Evolutionary conservation across 345 rosid species (phyloP).

Genomic region (Camelina hispida): DNA sequence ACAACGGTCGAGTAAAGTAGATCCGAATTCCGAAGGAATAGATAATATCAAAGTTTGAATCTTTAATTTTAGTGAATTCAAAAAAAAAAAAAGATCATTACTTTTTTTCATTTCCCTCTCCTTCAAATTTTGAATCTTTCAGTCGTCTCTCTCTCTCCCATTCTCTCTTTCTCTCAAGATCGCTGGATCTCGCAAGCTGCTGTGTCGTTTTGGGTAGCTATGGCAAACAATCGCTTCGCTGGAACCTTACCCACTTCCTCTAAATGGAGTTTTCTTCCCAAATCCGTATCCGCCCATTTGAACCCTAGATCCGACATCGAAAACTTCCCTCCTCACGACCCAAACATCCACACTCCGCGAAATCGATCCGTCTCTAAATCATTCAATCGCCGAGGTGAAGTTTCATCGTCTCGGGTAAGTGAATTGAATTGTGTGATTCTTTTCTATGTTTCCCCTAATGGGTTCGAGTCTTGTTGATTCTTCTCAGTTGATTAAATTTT

Average conservation of each 20-base stretch:
- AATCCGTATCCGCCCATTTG: slow-evolving; percentile 61
- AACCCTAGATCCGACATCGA: slow-evolving; percentile 55
- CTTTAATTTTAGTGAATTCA: too few relatives aligned
- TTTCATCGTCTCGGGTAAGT: slow-evolving; percentile 33
- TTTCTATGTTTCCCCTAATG: too few relatives aligned
- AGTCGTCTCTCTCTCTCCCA: not conserved
- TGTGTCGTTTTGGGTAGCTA: slow-evolving; percentile 7
- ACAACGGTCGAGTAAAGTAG: slow-evolving; percentile 44
- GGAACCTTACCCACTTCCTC: slow-evolving; percentile 57
- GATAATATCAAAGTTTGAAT: slow-evolving; percentile 12
- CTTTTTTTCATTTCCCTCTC: slow-evolving; percentile 19
- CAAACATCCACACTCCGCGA: slow-evolving; percentile 50
- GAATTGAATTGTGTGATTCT: not conserved
- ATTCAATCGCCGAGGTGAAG: slow-evolving; percentile 28
- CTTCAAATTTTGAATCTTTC: slow-evolving; percentile 39
- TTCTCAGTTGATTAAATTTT: not conserved
- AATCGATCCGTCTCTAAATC: slow-evolving; percentile 39
- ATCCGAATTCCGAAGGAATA: slow-evolving; percentile 6
- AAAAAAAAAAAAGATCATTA: slow-evolving; percentile 21
- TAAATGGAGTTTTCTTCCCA: slow-evolving; percentile 66
- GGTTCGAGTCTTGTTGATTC: too few relatives aligned
- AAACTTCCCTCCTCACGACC: slow-evolving; percentile 71
- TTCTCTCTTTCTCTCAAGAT: not conserved
- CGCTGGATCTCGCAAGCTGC: slow-evolving; percentile 25
- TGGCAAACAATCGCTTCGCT: slow-evolving; percentile 39